Conservation (phyloP, 768 basidiomycete genomes). For the Lactarius sanguifluus region DNA sequence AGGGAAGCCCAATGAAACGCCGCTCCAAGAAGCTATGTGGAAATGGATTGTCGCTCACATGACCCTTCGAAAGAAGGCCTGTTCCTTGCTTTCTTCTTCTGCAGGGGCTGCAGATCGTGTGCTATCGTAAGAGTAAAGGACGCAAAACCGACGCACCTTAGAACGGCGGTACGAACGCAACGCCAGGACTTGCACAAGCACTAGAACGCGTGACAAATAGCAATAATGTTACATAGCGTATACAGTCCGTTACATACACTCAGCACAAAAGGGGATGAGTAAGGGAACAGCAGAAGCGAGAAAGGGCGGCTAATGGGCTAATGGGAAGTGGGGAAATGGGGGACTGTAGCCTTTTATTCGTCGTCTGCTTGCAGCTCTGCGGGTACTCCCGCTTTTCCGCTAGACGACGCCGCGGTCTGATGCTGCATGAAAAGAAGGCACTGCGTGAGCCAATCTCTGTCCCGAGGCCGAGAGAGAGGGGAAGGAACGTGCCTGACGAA, state of each 20-base stretch:
- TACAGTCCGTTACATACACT: constrained; percentile 26
- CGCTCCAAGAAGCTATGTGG: not conserved
- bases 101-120: not conserved
- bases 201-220: constrained; percentile 19
- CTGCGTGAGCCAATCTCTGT: not conserved
- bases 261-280: not conserved
- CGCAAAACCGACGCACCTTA: not conserved
- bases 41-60: too few relatives aligned
- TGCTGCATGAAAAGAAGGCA: constrained; percentile 20
- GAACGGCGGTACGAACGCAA: not conserved
- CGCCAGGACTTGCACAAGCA: not conserved
- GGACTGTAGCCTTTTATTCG: constrained; percentile 12
- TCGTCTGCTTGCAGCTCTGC: constrained; percentile 24
- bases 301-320: not conserved
- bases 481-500: constrained; percentile 62
- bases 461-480: too few relatives aligned
- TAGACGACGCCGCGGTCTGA: constrained; percentile 26
- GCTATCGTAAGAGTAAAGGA: not conserved
- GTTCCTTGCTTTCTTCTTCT: not conserved
- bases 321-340: not conserved
- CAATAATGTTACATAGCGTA: constrained; percentile 27
- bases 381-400: constrained; percentile 26
- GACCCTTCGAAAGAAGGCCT: not conserved
- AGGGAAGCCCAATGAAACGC: not conserved
- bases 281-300: not conserved